Evolutionary conservation across 371 early-diverging fungal species (phyloP).

Genomic region (Dipsacomyces acuminosporus): DNA sequence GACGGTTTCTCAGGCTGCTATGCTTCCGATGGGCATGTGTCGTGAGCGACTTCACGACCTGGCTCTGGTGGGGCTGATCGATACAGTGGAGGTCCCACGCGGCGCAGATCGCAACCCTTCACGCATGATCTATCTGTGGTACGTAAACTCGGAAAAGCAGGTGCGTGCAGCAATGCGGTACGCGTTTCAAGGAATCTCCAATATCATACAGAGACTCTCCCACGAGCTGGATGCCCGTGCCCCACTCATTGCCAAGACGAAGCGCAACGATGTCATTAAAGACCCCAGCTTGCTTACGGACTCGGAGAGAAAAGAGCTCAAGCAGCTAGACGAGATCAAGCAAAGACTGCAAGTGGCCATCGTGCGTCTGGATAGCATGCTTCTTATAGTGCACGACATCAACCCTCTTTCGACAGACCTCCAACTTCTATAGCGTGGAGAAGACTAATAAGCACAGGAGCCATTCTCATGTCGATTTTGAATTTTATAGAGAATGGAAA

Average conservation of each 20-base stretch:
- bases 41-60: conserved; percentile 66
- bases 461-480: too few relatives aligned
- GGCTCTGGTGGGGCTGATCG: conserved; percentile 64
- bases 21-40: conserved; percentile 56
- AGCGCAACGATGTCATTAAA: conserved; percentile 67
- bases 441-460: too few relatives aligned
- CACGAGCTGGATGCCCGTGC: conserved; percentile 57
- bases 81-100: conserved; percentile 81
- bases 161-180: conserved; percentile 58
- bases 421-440: background rate
- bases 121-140: conserved; percentile 80
- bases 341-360: conserved; percentile 58
- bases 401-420: conserved; percentile 8
- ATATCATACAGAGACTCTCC: conserved; percentile 63
- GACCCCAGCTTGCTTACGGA: conserved; percentile 57
- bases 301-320: conserved; percentile 56
- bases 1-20: conserved; percentile 63
- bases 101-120: conserved; percentile 81
- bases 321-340: conserved; percentile 50
- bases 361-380: conserved; percentile 60
- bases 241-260: conserved; percentile 66
- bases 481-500: too few relatives aligned
- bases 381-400: conserved; percentile 68
- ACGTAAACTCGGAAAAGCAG: conserved; percentile 61
- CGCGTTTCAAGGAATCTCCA: conserved; percentile 60